Percentiles rank a stretch among this genome's conserved stretches.
These are phyloP conservation scores for Metschnikowia hibisci DNA, from an alignment of 805 yeast genomes.

Conservation along the genomic window DNA sequence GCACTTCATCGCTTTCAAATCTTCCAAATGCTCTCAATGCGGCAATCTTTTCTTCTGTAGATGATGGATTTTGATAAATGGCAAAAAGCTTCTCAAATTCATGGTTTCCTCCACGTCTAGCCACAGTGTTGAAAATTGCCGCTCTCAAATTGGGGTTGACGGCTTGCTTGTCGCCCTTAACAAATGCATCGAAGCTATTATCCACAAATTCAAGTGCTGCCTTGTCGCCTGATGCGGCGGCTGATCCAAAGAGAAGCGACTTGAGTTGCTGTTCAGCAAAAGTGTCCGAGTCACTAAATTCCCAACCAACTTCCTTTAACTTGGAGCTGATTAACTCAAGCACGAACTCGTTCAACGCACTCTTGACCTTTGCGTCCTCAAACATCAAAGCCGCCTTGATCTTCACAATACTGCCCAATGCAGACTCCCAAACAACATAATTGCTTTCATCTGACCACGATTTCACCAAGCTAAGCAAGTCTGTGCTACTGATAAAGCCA, in stretches of 20 bases:
- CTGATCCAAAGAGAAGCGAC: slow-evolving; percentile 56
- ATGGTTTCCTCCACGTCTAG: slow-evolving; percentile 56
- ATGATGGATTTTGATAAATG: slow-evolving; percentile 57
- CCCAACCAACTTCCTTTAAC: slow-evolving; percentile 60
- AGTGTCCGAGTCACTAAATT: slow-evolving; percentile 51
- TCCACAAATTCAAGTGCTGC: slow-evolving; percentile 45
- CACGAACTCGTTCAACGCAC: slow-evolving; percentile 49
- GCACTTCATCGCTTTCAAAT: slow-evolving; percentile 49
- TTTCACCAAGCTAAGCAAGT: slow-evolving; percentile 54
- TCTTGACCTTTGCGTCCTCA: slow-evolving; percentile 44
- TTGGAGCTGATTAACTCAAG: slow-evolving; percentile 54
- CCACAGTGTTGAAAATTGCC: slow-evolving; percentile 62
- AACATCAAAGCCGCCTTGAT: slow-evolving; percentile 53
- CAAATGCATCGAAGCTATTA: slow-evolving; percentile 49
- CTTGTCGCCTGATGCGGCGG: slow-evolving; percentile 50
- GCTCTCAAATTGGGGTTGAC: slow-evolving; percentile 72
- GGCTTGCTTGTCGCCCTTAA: slow-evolving; percentile 61
- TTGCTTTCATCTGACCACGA: slow-evolving; percentile 58
- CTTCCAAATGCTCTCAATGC: slow-evolving; percentile 70
- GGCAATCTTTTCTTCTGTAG: slow-evolving; percentile 62
- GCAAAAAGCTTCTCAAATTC: slow-evolving; percentile 60
- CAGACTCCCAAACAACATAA: slow-evolving; percentile 67
- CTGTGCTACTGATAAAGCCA: slow-evolving; percentile 62
- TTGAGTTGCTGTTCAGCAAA: slow-evolving; percentile 65
- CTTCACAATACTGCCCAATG: slow-evolving; percentile 45